Conservation (phyloP, 305 asterid species). For the Rubia peregrina region DNA sequence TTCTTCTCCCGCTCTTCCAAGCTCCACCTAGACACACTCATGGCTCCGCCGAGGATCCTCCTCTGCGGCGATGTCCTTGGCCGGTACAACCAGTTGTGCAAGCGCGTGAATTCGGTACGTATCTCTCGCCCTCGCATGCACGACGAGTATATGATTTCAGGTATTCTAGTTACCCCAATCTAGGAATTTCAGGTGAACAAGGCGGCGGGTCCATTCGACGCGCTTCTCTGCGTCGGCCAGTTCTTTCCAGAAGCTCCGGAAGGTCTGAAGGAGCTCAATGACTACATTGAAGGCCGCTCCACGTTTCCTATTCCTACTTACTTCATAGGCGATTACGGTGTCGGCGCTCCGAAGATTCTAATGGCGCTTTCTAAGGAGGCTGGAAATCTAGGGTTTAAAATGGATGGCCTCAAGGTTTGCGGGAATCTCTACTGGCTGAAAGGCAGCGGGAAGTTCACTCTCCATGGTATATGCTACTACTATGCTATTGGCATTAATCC, state of each 20-base stretch:
- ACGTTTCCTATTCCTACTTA: constrained; percentile 67
- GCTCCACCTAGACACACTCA: neutral
- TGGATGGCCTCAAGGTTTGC: constrained; percentile 79
- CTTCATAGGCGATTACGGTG: constrained; percentile 89
- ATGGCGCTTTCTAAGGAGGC: constrained; percentile 54
- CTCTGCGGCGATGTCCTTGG: constrained; percentile 90
- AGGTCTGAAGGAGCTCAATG: constrained; percentile 65
- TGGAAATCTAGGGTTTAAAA: constrained; percentile 76
- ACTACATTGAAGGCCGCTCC: constrained; percentile 61
- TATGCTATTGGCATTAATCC: neutral
- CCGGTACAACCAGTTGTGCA: constrained; percentile 76
- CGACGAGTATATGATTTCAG: neutral
- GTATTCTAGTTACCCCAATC: constrained; percentile 8
- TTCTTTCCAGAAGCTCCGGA: constrained; percentile 74
- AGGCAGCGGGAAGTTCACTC: constrained; percentile 82
- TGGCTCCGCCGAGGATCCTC: constrained; percentile 70
- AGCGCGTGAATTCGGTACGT: constrained; percentile 60
- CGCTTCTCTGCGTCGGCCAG: constrained; percentile 86
- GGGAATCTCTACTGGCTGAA: constrained; percentile 83
- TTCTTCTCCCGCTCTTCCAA: constrained; percentile 18
- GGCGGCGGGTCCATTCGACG: constrained; percentile 95
- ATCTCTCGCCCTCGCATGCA: neutral
- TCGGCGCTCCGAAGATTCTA: constrained; percentile 53
- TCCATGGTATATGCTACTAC: constrained; percentile 44
- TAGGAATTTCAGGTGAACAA: constrained; percentile 66